phyloP scores from a whole-genome alignment of 805 yeast species.

The Ogataea siamensis region DNA sequence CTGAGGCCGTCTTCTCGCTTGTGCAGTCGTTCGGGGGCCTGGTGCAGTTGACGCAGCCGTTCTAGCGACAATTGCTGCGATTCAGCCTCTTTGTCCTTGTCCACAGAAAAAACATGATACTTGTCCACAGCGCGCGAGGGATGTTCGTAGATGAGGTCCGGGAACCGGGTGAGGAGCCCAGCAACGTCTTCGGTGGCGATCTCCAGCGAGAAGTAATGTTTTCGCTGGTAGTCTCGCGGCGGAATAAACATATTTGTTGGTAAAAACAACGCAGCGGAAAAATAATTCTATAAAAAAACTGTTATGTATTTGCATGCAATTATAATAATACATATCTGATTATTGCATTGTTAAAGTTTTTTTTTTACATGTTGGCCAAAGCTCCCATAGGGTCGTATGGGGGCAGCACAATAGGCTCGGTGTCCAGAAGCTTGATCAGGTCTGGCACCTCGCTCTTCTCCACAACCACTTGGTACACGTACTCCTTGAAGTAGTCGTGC shows the following conservation, averaged over 20 bases:
- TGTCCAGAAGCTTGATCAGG: constrained; percentile 40
- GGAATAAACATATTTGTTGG: constrained; percentile 15
- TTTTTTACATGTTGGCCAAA: constrained; percentile 40
- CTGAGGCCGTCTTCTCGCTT: constrained; percentile 5
- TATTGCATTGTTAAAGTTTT: too few species aligned
- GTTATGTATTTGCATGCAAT: neutral
- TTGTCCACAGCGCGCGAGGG: constrained; percentile 57
- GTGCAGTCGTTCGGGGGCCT: constrained; percentile 20
- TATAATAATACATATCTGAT: too few species aligned
- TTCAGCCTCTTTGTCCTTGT: constrained; percentile 27
- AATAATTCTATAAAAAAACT: constrained; percentile 1
- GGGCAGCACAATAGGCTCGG: constrained; percentile 55
- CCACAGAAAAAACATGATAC: constrained; percentile 64
- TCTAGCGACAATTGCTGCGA: constrained; percentile 12
- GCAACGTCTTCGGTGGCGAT: constrained; percentile 24
- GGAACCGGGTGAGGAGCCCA: constrained; percentile 30
- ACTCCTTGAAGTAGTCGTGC: constrained; percentile 71
- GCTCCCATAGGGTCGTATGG: constrained; percentile 85
- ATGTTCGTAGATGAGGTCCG: constrained; percentile 60
- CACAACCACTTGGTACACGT: constrained; percentile 69
- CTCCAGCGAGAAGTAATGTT: constrained; percentile 65
- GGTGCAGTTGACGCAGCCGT: constrained; percentile 34
- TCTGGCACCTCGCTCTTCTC: constrained; percentile 47
- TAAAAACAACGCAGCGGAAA: constrained; percentile 12
- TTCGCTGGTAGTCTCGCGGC: constrained; percentile 45